A percentile compares a stretch with the other conserved stretches of the same genome.
phyloP scores from a whole-genome alignment of 148 eudicot genomes.

The Rhododendron ovatum region DNA sequence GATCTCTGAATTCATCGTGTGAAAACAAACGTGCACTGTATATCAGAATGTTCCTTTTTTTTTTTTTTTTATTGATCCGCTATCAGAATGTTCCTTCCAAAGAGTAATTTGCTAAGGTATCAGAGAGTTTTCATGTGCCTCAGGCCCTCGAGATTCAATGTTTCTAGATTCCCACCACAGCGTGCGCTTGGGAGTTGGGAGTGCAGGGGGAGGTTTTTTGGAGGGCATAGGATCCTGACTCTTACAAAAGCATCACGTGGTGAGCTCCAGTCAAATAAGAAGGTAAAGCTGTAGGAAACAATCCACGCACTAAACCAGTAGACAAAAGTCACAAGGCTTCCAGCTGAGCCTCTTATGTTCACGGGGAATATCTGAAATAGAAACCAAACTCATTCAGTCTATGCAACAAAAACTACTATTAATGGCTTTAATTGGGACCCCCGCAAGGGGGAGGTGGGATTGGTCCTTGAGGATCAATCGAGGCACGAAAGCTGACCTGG shows the following conservation, averaged over 20 bases:
- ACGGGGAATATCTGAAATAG: constrained; percentile 20
- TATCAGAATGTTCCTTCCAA: neutral
- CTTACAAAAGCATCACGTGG: constrained; percentile 14
- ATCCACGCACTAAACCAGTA: constrained; percentile 18
- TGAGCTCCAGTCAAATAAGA: constrained; percentile 28
- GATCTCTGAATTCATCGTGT: neutral
- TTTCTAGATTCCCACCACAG: too few relatives aligned
- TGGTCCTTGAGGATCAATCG: neutral
- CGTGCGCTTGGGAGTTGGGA: too few relatives aligned
- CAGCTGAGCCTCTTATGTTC: constrained; percentile 29
- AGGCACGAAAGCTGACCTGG: neutral
- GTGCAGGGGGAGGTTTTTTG: neutral
- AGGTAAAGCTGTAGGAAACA: constrained; percentile 25
- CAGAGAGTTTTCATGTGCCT: too few relatives aligned
- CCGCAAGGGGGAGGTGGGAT: neutral
- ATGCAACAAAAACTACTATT: too few relatives aligned
- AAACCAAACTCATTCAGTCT: neutral
- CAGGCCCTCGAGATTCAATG: too few relatives aligned
- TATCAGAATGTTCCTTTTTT: neutral
- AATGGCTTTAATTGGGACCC: neutral
- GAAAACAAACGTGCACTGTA: neutral
- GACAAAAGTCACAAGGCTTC: constrained; percentile 22
- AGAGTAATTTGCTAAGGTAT: neutral
- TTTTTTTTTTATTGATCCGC: too few relatives aligned
- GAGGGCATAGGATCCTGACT: neutral